phyloP scores from a whole-genome alignment of 805 yeast species.

The Ogataea glucozyma region DNA sequence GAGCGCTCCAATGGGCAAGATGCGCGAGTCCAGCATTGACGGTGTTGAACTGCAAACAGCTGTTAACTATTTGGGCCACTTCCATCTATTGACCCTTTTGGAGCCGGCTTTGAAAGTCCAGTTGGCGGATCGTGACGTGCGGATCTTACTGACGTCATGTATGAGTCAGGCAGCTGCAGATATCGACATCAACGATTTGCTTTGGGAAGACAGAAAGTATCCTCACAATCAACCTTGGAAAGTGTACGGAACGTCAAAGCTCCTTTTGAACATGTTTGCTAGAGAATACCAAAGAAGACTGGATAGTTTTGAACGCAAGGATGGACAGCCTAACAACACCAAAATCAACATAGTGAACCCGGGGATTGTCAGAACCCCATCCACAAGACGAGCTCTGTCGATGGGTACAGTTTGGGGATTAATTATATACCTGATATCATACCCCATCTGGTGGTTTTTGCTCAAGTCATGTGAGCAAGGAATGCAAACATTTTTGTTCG shows the following conservation, averaged over 20 bases:
- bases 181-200: slow-evolving; percentile 59
- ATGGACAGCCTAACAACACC: slow-evolving; percentile 68
- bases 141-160: slow-evolving; percentile 79
- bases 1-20: slow-evolving; percentile 64
- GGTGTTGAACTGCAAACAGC: slow-evolving; percentile 88
- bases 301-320: slow-evolving; percentile 60
- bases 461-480: slow-evolving; percentile 78
- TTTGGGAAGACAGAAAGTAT: slow-evolving; percentile 61
- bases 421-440: slow-evolving; percentile 61
- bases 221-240: slow-evolving; percentile 67
- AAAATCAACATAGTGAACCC: slow-evolving; percentile 82
- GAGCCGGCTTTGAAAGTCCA: slow-evolving; percentile 86
- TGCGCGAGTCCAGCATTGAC: slow-evolving; percentile 69
- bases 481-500: slow-evolving; percentile 72
- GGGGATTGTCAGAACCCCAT: slow-evolving; percentile 86
- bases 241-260: slow-evolving; percentile 79
- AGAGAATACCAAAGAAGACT: slow-evolving; percentile 73
- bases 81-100: slow-evolving; percentile 74
- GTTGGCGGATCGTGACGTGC: slow-evolving; percentile 92
- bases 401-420: slow-evolving; percentile 69
- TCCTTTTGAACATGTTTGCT: slow-evolving; percentile 74
- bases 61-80: slow-evolving; percentile 78
- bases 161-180: slow-evolving; percentile 73
- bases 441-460: slow-evolving; percentile 83
- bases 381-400: slow-evolving; percentile 74